A percentile compares a stretch with the other conserved stretches of the same genome.
Evolutionary conservation across 148 eudicot genomes (phyloP).

Genomic region (Vaccinium myrtillus): DNA sequence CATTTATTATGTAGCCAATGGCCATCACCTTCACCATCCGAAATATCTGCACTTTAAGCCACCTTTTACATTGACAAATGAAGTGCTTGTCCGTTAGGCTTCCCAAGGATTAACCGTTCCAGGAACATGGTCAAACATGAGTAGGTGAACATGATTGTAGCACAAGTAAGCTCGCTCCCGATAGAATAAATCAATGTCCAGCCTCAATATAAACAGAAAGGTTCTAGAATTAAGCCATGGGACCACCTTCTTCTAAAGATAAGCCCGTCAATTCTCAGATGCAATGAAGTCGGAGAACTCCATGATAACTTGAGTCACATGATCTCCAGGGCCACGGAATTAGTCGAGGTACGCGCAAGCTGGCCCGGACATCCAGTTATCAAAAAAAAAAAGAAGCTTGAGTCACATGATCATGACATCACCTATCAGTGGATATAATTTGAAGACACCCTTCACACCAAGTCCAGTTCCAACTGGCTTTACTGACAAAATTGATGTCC

Average conservation of each 20-base stretch:
- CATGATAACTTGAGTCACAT: neutral
- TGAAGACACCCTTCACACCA: neutral
- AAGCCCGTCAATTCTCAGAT: neutral
- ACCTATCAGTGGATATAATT: neutral
- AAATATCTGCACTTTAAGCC: no score
- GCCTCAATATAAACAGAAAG: neutral
- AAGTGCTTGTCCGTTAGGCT: no score
- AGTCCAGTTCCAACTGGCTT: neutral
- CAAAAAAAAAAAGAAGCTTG: neutral
- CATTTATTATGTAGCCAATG: no score
- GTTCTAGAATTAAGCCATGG: no score
- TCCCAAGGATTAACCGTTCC: no score
- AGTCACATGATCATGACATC: neutral
- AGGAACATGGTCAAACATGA: neutral
- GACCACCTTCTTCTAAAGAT: no score
- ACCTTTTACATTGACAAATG: no score
- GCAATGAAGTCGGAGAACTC: neutral
- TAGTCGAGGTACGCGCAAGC: no score
- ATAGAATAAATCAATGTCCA: neutral
- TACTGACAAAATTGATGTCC: no score
- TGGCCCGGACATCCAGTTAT: no score
- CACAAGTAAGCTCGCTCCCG: neutral
- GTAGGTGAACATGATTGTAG: neutral
- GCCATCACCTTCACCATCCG: no score
- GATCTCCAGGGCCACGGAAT: neutral